phyloP scores from a whole-genome alignment of 2,329 filamentous ascomycete species.

The Fusarium pseudocircinatum region DNA sequence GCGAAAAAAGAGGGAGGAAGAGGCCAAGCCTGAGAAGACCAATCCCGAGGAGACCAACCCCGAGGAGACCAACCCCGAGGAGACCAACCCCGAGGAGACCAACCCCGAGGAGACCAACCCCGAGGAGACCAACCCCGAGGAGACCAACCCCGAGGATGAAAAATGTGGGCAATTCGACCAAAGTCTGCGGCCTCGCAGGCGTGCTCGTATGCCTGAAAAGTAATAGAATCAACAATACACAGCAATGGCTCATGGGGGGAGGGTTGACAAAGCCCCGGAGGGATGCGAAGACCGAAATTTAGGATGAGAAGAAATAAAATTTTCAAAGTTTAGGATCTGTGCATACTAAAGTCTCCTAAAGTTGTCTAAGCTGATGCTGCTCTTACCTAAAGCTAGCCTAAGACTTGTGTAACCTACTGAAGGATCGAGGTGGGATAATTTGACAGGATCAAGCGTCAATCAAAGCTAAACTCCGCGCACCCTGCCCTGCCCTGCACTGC shows the following conservation, averaged over 20 bases:
- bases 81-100: too few relatives aligned
- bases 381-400: not conserved
- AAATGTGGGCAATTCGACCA: not conserved
- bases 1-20: not conserved
- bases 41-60: accelerated
- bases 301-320: not conserved
- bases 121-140: not conserved
- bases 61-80: too few relatives aligned
- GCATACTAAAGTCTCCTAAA: not conserved
- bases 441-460: not conserved
- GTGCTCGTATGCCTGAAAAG: not conserved
- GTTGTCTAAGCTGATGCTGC: not conserved
- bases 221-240: not conserved
- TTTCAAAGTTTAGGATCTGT: not conserved
- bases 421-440: not conserved
- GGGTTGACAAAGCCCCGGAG: not conserved
- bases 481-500: not conserved
- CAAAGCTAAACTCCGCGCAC: accelerated
- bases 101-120: too few relatives aligned
- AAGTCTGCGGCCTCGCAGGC: not conserved
- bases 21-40: not conserved
- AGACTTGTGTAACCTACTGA: not conserved
- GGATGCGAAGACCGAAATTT: not conserved
- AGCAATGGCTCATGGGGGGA: not conserved
- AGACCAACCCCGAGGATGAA: not conserved